These are phyloP conservation scores for Mortierella claussenii DNA, from an alignment of 192 early-diverging fungal genomes.

Conservation along the genomic window DNA sequence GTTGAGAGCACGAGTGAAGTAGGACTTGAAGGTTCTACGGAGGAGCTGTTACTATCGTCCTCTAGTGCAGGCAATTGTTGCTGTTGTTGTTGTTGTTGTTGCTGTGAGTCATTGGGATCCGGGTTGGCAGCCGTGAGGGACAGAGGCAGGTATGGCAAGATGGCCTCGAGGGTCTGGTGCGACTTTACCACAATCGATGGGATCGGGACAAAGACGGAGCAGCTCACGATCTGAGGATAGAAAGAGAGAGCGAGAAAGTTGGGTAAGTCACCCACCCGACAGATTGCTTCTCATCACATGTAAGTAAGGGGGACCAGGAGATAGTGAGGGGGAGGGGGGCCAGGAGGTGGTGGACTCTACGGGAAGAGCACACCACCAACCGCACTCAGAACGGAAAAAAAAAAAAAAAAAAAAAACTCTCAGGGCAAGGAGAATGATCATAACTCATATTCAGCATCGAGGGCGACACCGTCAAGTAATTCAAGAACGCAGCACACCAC, in stretches of 20 bases:
- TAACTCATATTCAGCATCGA: too few species aligned
- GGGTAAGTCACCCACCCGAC: not conserved
- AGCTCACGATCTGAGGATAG: constrained; percentile 24
- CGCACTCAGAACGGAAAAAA: too few species aligned
- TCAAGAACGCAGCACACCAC: too few species aligned
- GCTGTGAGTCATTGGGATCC: constrained; percentile 12
- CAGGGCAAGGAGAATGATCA: too few species aligned
- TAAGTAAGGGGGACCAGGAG: not conserved
- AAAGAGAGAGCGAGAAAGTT: not conserved
- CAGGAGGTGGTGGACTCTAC: too few species aligned
- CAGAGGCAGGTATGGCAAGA: constrained; percentile 37
- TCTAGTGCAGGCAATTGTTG: constrained; percentile 4
- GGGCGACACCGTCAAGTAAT: too few species aligned
- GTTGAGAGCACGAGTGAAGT: constrained; percentile 4
- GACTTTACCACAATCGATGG: constrained; percentile 46
- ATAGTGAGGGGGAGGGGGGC: not conserved
- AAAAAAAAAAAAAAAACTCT: too few species aligned
- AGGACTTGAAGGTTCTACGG: not conserved
- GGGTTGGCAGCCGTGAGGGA: constrained; percentile 16
- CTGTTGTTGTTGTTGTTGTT: constrained; percentile 8
- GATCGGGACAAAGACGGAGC: constrained; percentile 42
- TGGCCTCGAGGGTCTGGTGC: constrained; percentile 44
- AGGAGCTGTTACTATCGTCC: not conserved
- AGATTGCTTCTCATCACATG: not conserved
- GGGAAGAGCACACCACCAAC: too few species aligned